Evolutionary conservation across 108 stramenopile species (phyloP), one percentile per base, ranked within the genome.

Genomic region (Skeletonema tropicum): DNA sequence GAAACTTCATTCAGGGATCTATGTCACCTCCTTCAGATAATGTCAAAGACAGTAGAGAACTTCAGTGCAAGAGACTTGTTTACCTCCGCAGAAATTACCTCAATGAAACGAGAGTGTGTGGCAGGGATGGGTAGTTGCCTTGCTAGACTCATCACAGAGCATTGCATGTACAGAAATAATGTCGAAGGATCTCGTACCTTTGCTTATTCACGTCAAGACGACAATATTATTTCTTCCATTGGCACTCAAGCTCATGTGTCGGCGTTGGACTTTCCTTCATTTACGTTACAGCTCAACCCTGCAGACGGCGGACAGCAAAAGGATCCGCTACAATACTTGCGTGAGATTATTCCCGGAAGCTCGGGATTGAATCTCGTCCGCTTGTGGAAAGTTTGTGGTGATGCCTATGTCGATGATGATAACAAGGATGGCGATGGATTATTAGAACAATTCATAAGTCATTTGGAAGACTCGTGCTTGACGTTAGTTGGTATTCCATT

Each of bases 401-500:
- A 4, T 5, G 48, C 4, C 19, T 32, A 39, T 5, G 26, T 31
- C 15, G 23, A 65, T 35, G 33, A n/a, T 5, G n/a, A 21, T 31
- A 55, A 3, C 30, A 42, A 19, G 15, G 33, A 60, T 21, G 33
- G n/a, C 17, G 23, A 58, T 49, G 61, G 58, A 14, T 57, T 68
- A 15, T 68, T 80, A 62, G 63, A 73, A n/a, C 25, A 36, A 45
- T 74, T 80, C 48, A 29, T 80, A 15, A 12, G 39, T 41, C 62
- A 73, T 55, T 41, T 73, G 59, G 42, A 57, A 30, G 59, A 63
- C 29, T 55, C 48, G 9, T 79, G 78, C 57, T 41, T 73, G 4
- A 55, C 36, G 42, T 62, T 73, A 35, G 78, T 73, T 30, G 78
- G 71, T 0, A 73, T 73, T 46, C 78, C 78, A 57, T 79, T 73